phyloP scores from a whole-genome alignment of 2,329 filamentous ascomycete species.

The Stagonosporopsis rhizophila region DNA sequence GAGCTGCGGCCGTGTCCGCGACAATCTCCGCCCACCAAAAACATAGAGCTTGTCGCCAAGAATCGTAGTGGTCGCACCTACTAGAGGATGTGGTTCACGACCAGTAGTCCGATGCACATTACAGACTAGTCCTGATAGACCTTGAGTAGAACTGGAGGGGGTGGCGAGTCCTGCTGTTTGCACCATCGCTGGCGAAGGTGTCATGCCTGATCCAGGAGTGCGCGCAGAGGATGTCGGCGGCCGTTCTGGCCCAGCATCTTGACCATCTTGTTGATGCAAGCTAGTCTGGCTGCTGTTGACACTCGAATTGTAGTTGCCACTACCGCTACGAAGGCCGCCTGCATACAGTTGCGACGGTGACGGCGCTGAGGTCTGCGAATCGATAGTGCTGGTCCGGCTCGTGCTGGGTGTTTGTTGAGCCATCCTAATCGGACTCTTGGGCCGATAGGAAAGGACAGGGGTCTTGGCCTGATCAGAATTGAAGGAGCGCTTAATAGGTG shows the following conservation, averaged over 20 bases:
- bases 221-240: slow-evolving; percentile 41
- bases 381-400: slow-evolving; percentile 56
- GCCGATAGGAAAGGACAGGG: slow-evolving; percentile 28
- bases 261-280: slow-evolving; percentile 52
- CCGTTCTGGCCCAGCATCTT: slow-evolving; percentile 51
- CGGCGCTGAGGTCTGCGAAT: slow-evolving; percentile 55
- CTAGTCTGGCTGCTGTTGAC: slow-evolving; percentile 57
- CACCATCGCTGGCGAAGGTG: slow-evolving; percentile 53
- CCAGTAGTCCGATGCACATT: slow-evolving; percentile 84
- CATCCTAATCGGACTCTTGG: slow-evolving; percentile 49
- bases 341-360: slow-evolving; percentile 53
- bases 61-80: slow-evolving; percentile 94
- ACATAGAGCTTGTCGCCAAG: slow-evolving; percentile 96
- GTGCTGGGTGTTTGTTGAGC: slow-evolving; percentile 52
- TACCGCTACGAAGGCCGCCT: slow-evolving; percentile 43
- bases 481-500: slow-evolving; percentile 39
- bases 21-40: slow-evolving; percentile 89
- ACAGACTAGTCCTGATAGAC: slow-evolving; percentile 71
- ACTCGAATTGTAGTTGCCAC: slow-evolving; percentile 49
- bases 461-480: slow-evolving; percentile 26
- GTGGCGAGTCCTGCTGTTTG: slow-evolving; percentile 47
- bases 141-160: slow-evolving; percentile 59
- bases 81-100: slow-evolving; percentile 85
- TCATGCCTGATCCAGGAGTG: slow-evolving; percentile 50
- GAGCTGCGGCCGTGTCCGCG: slow-evolving; percentile 80